A percentile compares a stretch with the other conserved stretches of the same genome.
Conservation (phyloP, 148 eudicot genomes). For the Vaccinium myrtillus region DNA sequence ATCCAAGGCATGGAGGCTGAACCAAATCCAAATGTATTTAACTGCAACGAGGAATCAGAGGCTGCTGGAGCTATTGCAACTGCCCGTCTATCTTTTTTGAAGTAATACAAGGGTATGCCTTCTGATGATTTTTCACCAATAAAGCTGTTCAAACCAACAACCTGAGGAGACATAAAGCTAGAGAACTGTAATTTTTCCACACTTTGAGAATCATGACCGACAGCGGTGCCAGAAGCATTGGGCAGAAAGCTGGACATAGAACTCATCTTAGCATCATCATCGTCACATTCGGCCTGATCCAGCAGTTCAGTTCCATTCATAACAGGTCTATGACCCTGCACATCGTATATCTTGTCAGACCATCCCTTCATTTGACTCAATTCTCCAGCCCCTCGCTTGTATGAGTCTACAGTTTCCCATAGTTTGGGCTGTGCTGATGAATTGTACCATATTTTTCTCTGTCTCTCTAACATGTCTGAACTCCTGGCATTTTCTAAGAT, state of each 20-base stretch:
- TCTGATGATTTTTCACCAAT: conserved; percentile 72
- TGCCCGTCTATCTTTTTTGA: conserved; percentile 68
- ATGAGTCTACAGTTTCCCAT: conserved; percentile 10
- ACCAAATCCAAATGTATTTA: conserved; percentile 57
- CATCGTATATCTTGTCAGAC: conserved; percentile 52
- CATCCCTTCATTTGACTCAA: conserved; percentile 59
- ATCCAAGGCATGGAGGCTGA: conserved; percentile 75
- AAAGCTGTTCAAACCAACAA: conserved; percentile 63
- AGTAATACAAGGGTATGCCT: conserved; percentile 91
- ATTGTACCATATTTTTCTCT: conserved; percentile 97
- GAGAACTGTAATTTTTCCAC: conserved; percentile 81
- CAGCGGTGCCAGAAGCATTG: conserved; percentile 48
- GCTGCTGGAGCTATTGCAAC: conserved; percentile 55
- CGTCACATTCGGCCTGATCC: conserved; percentile 37
- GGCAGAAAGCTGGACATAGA: conserved; percentile 49
- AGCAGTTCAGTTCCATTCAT: conserved; percentile 27
- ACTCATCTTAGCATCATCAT: conserved; percentile 48
- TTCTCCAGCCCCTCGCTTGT: conserved; percentile 34
- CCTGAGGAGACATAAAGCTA: conserved; percentile 81
- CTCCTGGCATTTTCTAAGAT: conserved; percentile 72
- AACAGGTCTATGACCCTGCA: conserved; percentile 29
- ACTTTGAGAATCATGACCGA: conserved; percentile 49
- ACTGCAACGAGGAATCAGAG: conserved; percentile 58
- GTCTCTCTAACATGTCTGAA: conserved; percentile 97
- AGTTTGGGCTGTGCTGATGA: conserved; percentile 60